Evolutionary conservation across 164 flowering plant species (phyloP), one percentile per base, ranked within the genome.

Genomic region (Tetrastigma voinierianum): DNA sequence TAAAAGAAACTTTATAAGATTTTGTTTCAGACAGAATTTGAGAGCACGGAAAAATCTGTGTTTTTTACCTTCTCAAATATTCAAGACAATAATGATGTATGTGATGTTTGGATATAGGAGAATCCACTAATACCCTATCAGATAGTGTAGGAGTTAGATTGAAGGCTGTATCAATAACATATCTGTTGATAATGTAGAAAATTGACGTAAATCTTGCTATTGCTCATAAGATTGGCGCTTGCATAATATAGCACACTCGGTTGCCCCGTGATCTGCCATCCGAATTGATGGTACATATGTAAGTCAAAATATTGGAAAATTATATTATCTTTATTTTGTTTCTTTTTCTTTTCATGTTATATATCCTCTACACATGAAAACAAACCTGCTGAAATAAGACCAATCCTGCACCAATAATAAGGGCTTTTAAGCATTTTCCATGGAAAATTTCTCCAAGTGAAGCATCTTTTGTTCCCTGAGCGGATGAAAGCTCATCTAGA

Each of bases 191-290:
- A 12, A 32, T 49, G 48, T 62, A 46, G 24, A 25, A 51, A 52
- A 9, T 23, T 51, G 19, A 58, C 16, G 15, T 12, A 46, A 18
- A 52, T 32, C 3, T 15, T 23, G 6, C 23, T 19, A 24, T 82
- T 92, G 97, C 97, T 96, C 83, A 67, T n/a, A 96, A 83, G 74
- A 96, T 93, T 24, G 96, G 74, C 67, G 92, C 90, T 61, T 61
- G 99, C 99, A 84, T 96, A 96, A 71, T 96, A 96, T 17, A 96
- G 78, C 18, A 96, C 98, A 82, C 99, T 96, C 53, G 98, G 99
- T 72, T 96, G 99, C 69, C 99, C 99, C 18, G 99, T 96, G 71
- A 96, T 87, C 99, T 95, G 86, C 68, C 77, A 86, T 17, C 44
- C 4, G 68, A 71, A 20, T n/a, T 43, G 52, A 60, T 19, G 16